Percentiles rank a stretch among this genome's conserved stretches.
phyloP scores from a whole-genome alignment of 108 stramenopile species.

The Skeletonema menzelii region DNA sequence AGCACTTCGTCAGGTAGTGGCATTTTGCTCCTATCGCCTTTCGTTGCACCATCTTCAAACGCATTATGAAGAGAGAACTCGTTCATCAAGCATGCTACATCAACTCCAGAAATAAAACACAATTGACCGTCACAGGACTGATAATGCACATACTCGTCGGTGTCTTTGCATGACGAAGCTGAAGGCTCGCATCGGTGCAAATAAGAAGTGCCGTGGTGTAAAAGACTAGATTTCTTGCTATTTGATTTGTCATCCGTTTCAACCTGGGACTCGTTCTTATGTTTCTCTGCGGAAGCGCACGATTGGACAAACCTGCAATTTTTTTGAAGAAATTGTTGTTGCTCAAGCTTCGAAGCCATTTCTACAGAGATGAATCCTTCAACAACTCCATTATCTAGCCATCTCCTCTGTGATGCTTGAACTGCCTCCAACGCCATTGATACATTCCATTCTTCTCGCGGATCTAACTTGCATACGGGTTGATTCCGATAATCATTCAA shows the following conservation, averaged over 20 bases:
- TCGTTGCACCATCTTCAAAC: not conserved
- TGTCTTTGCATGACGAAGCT: slow-evolving; percentile 18
- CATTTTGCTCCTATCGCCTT: not conserved
- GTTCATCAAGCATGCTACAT: slow-evolving; percentile 63
- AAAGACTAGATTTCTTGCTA: not conserved
- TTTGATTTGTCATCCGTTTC: not conserved
- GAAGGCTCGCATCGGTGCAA: not conserved
- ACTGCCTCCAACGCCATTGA: slow-evolving; percentile 30
- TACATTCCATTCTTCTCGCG: slow-evolving; percentile 23
- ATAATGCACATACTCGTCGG: slow-evolving; percentile 59
- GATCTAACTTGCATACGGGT: slow-evolving; percentile 23
- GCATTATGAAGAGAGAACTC: slow-evolving; percentile 55
- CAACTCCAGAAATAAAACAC: slow-evolving; percentile 72
- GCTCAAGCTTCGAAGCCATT: slow-evolving; percentile 12
- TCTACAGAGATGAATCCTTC: slow-evolving; percentile 39
- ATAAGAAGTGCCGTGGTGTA: slow-evolving; percentile 26
- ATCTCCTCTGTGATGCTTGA: slow-evolving; percentile 30
- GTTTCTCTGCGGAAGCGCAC: not conserved
- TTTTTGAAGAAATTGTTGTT: not conserved
- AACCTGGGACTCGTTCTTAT: not conserved
- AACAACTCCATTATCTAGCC: slow-evolving; percentile 14
- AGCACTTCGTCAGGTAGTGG: slow-evolving; percentile 74
- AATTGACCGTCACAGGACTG: slow-evolving; percentile 80
- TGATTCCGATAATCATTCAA: slow-evolving; percentile 23
- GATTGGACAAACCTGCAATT: not conserved